Evolutionary conservation across 2,329 filamentous ascomycete genomes (phyloP), one percentile per base, ranked within the genome.

Genomic region (Penicillium frequentans): DNA sequence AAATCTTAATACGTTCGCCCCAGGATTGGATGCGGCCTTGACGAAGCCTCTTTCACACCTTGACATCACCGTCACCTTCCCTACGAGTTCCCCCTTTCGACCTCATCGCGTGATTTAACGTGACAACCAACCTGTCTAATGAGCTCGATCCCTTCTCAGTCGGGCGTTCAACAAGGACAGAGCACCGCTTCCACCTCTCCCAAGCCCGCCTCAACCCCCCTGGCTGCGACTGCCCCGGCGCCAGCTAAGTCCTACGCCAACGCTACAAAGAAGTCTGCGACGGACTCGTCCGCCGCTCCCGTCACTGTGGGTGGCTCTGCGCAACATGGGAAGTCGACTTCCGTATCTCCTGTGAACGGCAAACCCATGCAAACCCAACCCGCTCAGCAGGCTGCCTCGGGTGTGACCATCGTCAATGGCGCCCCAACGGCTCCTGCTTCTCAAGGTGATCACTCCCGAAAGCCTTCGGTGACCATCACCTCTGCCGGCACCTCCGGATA

Each of bases 401-500:
- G 80, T 64, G 82, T 87, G 56, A 81, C 82, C 70, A 82, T 82
- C 70, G 77, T 85, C 68, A 95, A 96, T 84, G 90, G 90, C 69
- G 79, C 72, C 63, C 75, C 75, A 57, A 72, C 74, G 42, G 69
- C 73, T 47, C 70, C 75, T 49, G 65, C 70, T 58, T 64, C 72
- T 65, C 76, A 82, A 54, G 81, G 81, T 66, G 88, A 91, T 67
- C 93, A 98, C 80, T 84, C 82, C 72, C 86, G 91, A 73, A 96
- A 96, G 79, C 87, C 87, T 63, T 96, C 93, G 19, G 89, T 96
- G 70, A 96, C 93, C 69, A 96, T 97, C 81, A 92, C 86, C 75
- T 88, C 91, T 67, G 90, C 90, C 72, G 90, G 89, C 66, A 85
- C 90, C 55, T 90, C 84, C 66, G 87, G 87, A 71, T 90, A 86